Evolutionary conservation across 768 basidiomycete species (phyloP), one percentile per base, ranked within the genome.

Genomic region (Crassisporium funariophilum): DNA sequence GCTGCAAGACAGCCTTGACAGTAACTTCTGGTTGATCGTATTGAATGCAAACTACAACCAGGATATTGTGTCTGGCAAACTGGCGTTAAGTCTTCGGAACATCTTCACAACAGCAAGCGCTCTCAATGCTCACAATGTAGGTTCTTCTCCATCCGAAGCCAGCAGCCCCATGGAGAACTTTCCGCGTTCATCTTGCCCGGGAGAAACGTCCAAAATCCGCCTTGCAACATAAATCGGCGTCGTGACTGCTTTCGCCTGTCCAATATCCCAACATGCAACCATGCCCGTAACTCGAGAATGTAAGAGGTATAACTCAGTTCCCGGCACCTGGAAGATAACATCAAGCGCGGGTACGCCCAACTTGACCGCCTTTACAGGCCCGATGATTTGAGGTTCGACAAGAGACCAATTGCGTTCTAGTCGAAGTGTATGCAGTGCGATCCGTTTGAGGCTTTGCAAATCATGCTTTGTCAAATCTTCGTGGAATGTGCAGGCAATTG

Each of bases 391-490:
- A 2, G 62, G 61, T 10, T 47, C 27, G 1, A 54, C 57, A 0
- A 44, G 24, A n/a, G 46, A 20, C 69, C 67, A 70, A 47, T 65
- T 68, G 42, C 51, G 52, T 13, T 56, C 46, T 1, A 69, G 55
- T n/a, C 68, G 62, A 9, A 60, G 39, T 4, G 64, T 57, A 41
- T 60, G 65, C 3, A 57, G 49, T 1, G 56, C 64, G 13, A 68
- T 57, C 10, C 43, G 29, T 39, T 57, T 65, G 35, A 71, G 59
- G 21, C 41, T 38, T 0, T n/a, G 11, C 1, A 60, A 34, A 11
- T 57, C 44, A 25, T 53, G 57, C 4, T 13, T 36, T 17, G 59
- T 35, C 8, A 71, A 50, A 31, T 69, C 63, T 22, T 59, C 56
- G 10, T 57, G 42, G 13, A 56, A 45, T 4, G 64, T 46, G 43